phyloP scores from a whole-genome alignment of 208 protist species.

The Leishmania aethiopica region DNA sequence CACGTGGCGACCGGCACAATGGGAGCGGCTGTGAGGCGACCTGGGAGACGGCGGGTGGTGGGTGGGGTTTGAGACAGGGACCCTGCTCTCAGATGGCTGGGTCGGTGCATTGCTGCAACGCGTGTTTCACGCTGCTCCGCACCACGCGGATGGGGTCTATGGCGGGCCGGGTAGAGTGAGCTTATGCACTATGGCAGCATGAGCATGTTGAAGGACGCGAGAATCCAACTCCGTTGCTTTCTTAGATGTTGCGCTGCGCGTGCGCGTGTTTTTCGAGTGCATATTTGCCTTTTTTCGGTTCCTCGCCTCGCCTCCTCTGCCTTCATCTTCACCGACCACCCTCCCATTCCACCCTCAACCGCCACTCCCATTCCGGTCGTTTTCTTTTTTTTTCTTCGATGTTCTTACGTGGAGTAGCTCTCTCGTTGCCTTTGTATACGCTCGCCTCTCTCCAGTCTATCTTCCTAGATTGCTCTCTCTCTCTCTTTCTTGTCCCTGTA shows the following conservation, averaged over 20 bases:
- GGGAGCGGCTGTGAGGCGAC: not conserved
- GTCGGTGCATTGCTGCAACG: not conserved
- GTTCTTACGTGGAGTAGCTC: not conserved
- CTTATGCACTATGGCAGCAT: not conserved
- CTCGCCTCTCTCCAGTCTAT: not conserved
- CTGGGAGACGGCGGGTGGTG: no score
- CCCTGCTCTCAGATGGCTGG: not conserved
- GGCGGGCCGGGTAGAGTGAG: not conserved
- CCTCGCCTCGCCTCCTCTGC: not conserved
- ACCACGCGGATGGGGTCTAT: not conserved
- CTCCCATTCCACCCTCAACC: not conserved
- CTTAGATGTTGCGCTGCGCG: not conserved
- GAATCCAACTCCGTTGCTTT: not conserved
- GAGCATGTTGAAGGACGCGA: not conserved
- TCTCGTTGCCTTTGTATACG: not conserved
- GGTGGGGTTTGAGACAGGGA: not conserved
- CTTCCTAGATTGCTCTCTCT: not conserved
- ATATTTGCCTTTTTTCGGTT: not conserved
- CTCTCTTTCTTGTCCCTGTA: not conserved
- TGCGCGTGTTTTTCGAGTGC: not conserved
- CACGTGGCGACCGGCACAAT: not conserved
- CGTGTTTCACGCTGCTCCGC: not conserved
- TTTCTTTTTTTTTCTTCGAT: not conserved
- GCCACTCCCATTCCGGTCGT: not conserved
- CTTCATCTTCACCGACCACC: not conserved